Evolutionary conservation across 805 yeast genomes (phyloP).

Genomic region (Candida corydali): DNA sequence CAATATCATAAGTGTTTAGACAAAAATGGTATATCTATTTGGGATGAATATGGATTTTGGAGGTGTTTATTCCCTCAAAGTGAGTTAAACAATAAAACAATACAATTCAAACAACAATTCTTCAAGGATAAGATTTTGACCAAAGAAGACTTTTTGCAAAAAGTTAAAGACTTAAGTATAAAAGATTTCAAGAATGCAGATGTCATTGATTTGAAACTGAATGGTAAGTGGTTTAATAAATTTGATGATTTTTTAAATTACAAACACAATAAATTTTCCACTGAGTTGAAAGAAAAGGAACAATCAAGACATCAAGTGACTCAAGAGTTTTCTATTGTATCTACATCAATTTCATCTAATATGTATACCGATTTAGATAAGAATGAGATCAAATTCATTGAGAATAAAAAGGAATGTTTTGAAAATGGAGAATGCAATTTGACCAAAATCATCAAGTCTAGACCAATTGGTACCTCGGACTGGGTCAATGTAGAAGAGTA

Average conservation of each 20-base stretch:
- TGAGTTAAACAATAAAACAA: slow-evolving; percentile 28
- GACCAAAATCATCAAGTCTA: slow-evolving; percentile 25
- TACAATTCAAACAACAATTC: slow-evolving; percentile 22
- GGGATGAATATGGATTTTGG: slow-evolving; percentile 89
- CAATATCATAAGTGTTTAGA: slow-evolving; percentile 62
- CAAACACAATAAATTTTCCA: slow-evolving; percentile 51
- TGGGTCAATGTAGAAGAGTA: slow-evolving; percentile 31
- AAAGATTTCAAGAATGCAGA: slow-evolving; percentile 8
- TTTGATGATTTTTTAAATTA: slow-evolving; percentile 65
- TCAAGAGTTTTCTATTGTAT: slow-evolving; percentile 16
- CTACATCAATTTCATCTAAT: slow-evolving; percentile 23
- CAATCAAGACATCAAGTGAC: neutral
- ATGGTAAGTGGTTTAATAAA: slow-evolving; percentile 61
- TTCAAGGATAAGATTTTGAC: slow-evolving; percentile 36
- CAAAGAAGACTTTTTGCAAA: slow-evolving; percentile 55
- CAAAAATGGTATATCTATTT: slow-evolving; percentile 64
- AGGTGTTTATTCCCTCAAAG: slow-evolving; percentile 76
- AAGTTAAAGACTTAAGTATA: slow-evolving; percentile 11
- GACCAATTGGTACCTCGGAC: slow-evolving; percentile 28
- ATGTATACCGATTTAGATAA: slow-evolving; percentile 22
- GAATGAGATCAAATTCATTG: slow-evolving; percentile 26
- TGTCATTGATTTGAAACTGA: slow-evolving; percentile 39
- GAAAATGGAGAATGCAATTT: slow-evolving; percentile 35
- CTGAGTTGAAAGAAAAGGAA: slow-evolving; percentile 19
- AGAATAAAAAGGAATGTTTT: slow-evolving; percentile 29